Base-by-base conservation (phyloP, 2,329 filamentous ascomycete species). In the Neopestalotiopsis sp. region DNA sequence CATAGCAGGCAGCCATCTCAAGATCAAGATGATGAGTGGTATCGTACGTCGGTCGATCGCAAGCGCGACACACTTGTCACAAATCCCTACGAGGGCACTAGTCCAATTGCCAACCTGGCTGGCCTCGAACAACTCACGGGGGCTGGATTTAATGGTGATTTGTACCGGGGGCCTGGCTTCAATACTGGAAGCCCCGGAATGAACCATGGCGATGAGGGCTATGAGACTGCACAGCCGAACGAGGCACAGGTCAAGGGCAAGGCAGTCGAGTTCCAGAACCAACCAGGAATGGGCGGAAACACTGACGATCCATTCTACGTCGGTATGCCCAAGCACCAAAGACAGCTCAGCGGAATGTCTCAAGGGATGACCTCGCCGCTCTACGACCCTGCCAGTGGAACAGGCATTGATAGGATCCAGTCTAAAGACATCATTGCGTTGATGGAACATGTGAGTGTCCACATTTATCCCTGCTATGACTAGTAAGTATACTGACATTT, bases 401-500 rank as follows among this genome's bases (percentile, higher is more conserved):
- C 90, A 71, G 95, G 94, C 42, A 92, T 97, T 66, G 95, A 98
- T 73, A 88, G 92, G 62, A 98, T 99, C 65, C 92, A 98, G 79
- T 97, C 94, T 61, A 96, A 97, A 82, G 96, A 99, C 77, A 97
- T 99, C 75, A 92, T 99, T 72, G 94, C 95, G 30, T 84, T 99
- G 70, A 99, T 99, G 96, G 95, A 99, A 78, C 96, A 99, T 80
- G 88, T 91, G 82, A 86, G 89, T 85, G 65, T 10, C 61, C 68
- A 67, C 12, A 61, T 32, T 5, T 58, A 53, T 69, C 9, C 34
- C 40, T 7, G 32, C 5, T 24, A n/a, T 59, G 20, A 14, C 57
- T 67, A 34, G 5, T 59, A 5, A 67, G 45, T 20, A 9, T 61
- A 20, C 77, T 81, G 74, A 82, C 69, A 57, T 9, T 56, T 69